Base-by-base conservation (phyloP, 2,329 filamentous ascomycete genomes). In the Paecilomyces formosus region DNA sequence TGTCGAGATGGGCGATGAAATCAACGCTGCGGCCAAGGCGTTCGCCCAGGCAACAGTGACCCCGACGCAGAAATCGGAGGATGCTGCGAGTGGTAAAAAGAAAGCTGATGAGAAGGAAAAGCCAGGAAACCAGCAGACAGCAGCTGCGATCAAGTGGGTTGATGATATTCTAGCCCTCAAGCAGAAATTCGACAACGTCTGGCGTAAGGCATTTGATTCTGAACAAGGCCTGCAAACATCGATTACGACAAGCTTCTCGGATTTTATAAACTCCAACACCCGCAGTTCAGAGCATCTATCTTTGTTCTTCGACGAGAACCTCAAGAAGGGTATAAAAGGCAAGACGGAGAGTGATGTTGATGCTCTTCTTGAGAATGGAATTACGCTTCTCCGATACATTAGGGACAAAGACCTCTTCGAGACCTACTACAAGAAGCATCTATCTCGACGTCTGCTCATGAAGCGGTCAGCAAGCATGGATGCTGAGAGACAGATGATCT, bases 341-440 rank as follows among this genome's bases (percentile, higher is more conserved):
- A 96, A 95, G 79, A 93, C 90, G 0, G 94, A 97, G 66, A 82
- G 81, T 28, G 93, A 97, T 70, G 84, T 97, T 13, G 93, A 97
- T 66, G 74, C 78, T 7, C 85, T 96, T 1, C 79, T 97, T 49
- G 92, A 97, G 60, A 96, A 94, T 70, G 92, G 92, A 12, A 95
- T 96, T 61, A 85, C 88, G 0, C 79, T 99, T 6, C 83, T 99
- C 56, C 87, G 92, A 53, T 97, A 96, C 66, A 84, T 99, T 39
- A 85, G 87, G 57, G 93, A 97, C 68, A 94, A 93, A 75, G 94
- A 99, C 71, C 81, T 96, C 65, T 97, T 99, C 68, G 93, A 99
- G 77, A 86, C 89, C 3, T 99, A 99, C 74, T 97, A 99, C 79
- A 96, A 97, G 79, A 96, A 96, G 72, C 94, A 99, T 75, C 82